phyloP scores from a whole-genome alignment of 139 green algal genomes.

The Microglena sp. region DNA sequence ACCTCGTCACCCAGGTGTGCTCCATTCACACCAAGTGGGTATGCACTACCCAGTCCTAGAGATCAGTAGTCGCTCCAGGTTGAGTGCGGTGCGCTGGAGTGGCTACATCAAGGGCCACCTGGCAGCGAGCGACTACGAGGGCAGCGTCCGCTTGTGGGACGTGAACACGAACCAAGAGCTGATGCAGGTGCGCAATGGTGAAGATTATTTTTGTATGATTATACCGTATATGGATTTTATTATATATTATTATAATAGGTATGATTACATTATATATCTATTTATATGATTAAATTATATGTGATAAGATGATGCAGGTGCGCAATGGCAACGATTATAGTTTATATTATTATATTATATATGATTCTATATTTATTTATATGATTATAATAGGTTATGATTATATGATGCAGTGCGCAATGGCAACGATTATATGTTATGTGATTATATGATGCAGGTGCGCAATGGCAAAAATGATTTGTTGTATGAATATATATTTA shows the following conservation, averaged over 20 bases:
- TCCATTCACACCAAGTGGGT: not conserved
- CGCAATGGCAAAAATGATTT: no score
- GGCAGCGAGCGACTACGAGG: slow-evolving; percentile 72
- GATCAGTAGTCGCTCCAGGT: slow-evolving; percentile 14
- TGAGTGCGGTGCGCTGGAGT: slow-evolving; percentile 17
- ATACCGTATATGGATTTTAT: not conserved
- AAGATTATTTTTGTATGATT: not conserved
- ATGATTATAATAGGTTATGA: no score
- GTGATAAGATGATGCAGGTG: slow-evolving; percentile 20
- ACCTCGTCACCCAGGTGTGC: not conserved
- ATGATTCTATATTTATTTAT: no score
- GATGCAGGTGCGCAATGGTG: slow-evolving; percentile 11
- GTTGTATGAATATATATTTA: no score
- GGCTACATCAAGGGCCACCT: slow-evolving; percentile 36
- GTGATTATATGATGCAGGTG: slow-evolving; percentile 20
- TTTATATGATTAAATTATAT: no score
- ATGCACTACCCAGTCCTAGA: slow-evolving; percentile 36
- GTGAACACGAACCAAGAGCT: slow-evolving; percentile 21
- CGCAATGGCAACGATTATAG: not conserved
- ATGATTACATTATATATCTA: no score
- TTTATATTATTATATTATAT: no score
- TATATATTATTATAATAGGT: no score
- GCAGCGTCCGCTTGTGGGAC: slow-evolving; percentile 61
- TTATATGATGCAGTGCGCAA: no score
- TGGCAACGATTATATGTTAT: no score